Base-by-base conservation (phyloP, 164 flowering plant species). In the Pachysandra terminalis region DNA sequence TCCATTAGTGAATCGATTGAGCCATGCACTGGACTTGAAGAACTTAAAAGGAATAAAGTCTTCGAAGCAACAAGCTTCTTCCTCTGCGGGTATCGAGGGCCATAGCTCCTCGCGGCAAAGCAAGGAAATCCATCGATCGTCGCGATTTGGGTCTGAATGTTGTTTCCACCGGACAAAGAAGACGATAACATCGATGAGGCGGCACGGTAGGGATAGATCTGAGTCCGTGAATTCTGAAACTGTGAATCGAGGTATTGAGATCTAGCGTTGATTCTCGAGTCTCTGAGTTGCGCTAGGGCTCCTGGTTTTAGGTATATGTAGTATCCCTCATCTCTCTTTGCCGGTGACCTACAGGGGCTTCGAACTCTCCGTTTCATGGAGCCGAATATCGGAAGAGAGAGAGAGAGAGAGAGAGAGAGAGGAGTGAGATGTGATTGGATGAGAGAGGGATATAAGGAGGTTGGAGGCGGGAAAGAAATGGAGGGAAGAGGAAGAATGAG, bases 41-140 rank as follows among this genome's bases (percentile, higher is more conserved):
- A 70, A n/a, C 26, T 35, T 28, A 59, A 17, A 19, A 73, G 56
- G 57, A 68, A 69, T 19, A 74, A 25, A 48, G 80, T 70, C 73
- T 74, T 77, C 5, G 79, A 37, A 0, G 83, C 86, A 21, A 78
- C 74, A 41, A 82, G 83, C 71, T 75, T 76, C 81, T 82, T 82
- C 71, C 83, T 73, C 65, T 74, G 79, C 0, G 77, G 79, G 61
- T 65, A 74, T 2, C 74, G 69, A 19, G 81, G 80, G 56, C 76
- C 77, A 16, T 14, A 67, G 61, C 54, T 53, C 68, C 77, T 61
- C 17, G 72, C 62, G 3, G 64, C 13, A 64, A 76, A 74, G 40
- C 74, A 74, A 56, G 81, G 82, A 10, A 79, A 56, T 12, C 65
- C 77, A 24, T 77, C 81, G n/a, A 69, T 49, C 51, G 26, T 53